These are phyloP conservation scores for Salix caprea DNA, from an alignment of 345 rosid species.

Conservation along the genomic window DNA sequence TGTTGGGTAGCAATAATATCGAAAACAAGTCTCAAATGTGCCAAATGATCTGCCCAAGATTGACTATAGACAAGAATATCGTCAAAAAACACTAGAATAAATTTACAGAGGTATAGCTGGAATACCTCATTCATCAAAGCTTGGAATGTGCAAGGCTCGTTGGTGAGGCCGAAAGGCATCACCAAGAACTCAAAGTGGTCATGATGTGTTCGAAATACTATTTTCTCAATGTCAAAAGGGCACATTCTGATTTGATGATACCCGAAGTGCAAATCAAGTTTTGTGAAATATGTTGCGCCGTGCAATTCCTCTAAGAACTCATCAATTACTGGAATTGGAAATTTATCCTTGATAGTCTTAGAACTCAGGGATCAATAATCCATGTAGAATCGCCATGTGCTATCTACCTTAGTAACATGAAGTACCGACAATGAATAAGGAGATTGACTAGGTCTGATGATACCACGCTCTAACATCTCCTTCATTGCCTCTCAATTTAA, in stretches of 20 bases:
- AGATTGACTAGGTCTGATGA: too few species aligned
- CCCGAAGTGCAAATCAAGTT: neutral
- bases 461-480: too few species aligned
- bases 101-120: neutral
- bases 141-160: accelerated
- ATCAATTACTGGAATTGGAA: too few species aligned
- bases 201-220: neutral
- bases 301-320: neutral
- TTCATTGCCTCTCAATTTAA: too few species aligned
- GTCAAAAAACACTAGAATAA: neutral
- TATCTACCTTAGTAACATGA: too few species aligned
- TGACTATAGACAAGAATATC: neutral
- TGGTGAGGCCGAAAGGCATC: neutral
- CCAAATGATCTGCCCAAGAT: neutral
- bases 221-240: neutral
- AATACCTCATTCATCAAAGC: neutral
- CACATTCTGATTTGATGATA: neutral
- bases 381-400: too few species aligned
- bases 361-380: neutral
- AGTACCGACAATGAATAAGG: too few species aligned
- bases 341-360: neutral
- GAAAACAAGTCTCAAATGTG: neutral
- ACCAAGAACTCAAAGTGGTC: neutral
- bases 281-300: neutral
- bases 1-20: accelerated